Base-by-base conservation (phyloP, 2,329 filamentous ascomycete genomes). In the Talaromyces sp. region DNA sequence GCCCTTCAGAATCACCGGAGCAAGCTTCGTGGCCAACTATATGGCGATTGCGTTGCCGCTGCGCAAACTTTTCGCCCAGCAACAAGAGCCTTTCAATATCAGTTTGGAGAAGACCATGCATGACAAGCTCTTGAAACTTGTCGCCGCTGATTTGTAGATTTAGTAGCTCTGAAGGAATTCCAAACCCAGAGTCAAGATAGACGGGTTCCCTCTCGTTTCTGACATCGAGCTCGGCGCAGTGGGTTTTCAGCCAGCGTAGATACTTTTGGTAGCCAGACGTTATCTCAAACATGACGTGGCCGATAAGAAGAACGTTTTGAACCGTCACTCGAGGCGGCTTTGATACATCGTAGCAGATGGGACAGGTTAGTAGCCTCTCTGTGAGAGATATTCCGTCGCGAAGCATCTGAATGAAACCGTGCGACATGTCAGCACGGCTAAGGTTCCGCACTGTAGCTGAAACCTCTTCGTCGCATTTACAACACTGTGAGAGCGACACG, bases 271-370 rank as follows among this genome's bases (percentile, higher is more conserved):
- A 71, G 24, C 63, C 59, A 2, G 65, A 56, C 24, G 67, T 70
- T n/a, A 69, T 62, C 48, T 67, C 68, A 17, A 70, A 61, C 62
- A 65, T 66, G 0, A 70, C 62, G 4, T 67, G 65, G 17, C 68
- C 69, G n/a, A 70, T 65, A 3, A 71, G 64, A 1, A 70, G 63
- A 1, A 70, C 69, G 54, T 70, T 71, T 51, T 71, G 68, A 5
- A 70, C 62, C 2, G 69, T 71, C 19, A 68, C 41, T 19, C 68
- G 65, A 3, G 69, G 67, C 7, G 69, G 67, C 27, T 68, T 70
- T 1, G 67, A 67, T n/a, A 67, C 59, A 29, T 71, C 68, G 55
- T 69, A 71, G 63, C 69, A 71, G 24, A 64, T 63, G 4, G 64
- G 62, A 58, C 69, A 71, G 1, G 58, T 63, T 19, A 70, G 58